Base-by-base conservation (phyloP, 1,139 yeast species). In the Arxiozyma telluris region DNA sequence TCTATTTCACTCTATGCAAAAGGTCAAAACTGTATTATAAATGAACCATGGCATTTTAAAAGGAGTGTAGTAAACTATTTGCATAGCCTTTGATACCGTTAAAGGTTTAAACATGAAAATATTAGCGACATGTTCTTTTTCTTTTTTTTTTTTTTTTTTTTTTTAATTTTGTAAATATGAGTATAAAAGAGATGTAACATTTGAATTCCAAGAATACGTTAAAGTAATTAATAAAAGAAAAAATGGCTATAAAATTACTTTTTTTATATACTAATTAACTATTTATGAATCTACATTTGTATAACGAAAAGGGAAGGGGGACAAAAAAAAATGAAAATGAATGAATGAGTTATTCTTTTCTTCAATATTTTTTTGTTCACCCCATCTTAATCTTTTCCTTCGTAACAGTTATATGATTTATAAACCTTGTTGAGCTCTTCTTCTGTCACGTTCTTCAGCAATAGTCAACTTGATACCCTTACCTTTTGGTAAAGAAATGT, bases 361-460 rank as follows among this genome's bases (percentile, higher is more conserved):
- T 23, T 23, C 6, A 4, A 4, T 34, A 27, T 27, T 27, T 8
- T 27, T 34, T 15, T 3, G 12, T 34, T 30, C 8, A 34, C 12
- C n/a, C 4, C 39, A 34, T 15, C n/a, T 34, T 34, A 34, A 4
- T 12, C 39, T 34, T 12, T 15, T 34, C 17, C 12, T 34, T 8
- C 39, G 17, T n/a, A 34, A 34, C 39, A 15, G 39, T 34, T 34
- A 34, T 3, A 12, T 50, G 49, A 51, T 57, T 66, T 66, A 67
- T 63, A 67, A 67, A 65, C 69, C 70, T 59, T 68, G 75, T 77
- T 83, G 86, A 72, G 89, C 86, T 84, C 94, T 84, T 82, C 88
- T 85, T 85, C 96, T 87, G 91, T 93, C 98, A 83, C 98, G 91
- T 85, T 93, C 98, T 82, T 93, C 98, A 73, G 98, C 82, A 76